phyloP scores from a whole-genome alignment of 2,329 filamentous ascomycete genomes.

The Akanthomyces uredinophilus region DNA sequence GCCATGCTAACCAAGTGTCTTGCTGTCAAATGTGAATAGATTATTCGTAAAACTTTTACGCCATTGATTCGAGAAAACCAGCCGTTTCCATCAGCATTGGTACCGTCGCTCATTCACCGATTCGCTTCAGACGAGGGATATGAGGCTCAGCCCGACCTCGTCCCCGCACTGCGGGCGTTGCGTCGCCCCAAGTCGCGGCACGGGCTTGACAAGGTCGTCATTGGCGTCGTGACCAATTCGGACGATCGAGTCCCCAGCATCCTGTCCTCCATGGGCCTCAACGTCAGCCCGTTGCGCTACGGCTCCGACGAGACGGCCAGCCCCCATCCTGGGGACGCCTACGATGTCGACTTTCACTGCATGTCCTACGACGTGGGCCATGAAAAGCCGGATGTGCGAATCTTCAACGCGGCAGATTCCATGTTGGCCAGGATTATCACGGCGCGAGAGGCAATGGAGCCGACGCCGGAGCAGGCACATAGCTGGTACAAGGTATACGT shows the following conservation, averaged over 20 bases:
- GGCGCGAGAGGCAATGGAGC: slow-evolving; percentile 13
- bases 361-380: slow-evolving; percentile 59
- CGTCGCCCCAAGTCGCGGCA: slow-evolving; percentile 19
- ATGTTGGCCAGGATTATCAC: slow-evolving; percentile 33
- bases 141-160: slow-evolving; percentile 39
- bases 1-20: background rate
- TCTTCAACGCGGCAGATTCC: slow-evolving; percentile 50
- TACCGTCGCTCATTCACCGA: slow-evolving; percentile 42
- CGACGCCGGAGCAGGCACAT: slow-evolving; percentile 18
- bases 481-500: slow-evolving; percentile 44
- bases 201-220: slow-evolving; percentile 35
- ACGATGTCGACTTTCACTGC: slow-evolving; percentile 50
- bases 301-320: slow-evolving; percentile 12
- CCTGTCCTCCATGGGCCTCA: slow-evolving; percentile 48
- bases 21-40: slow-evolving; percentile 28
- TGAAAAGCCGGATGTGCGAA: slow-evolving; percentile 52
- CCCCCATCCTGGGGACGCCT: slow-evolving; percentile 9
- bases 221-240: slow-evolving; percentile 59
- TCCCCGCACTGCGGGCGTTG: slow-evolving; percentile 39
- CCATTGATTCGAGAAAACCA: slow-evolving; percentile 30
- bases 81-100: slow-evolving; percentile 39
- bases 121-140: slow-evolving; percentile 54
- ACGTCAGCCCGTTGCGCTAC: slow-evolving; percentile 35
- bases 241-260: slow-evolving; percentile 54
- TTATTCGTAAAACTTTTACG: slow-evolving; percentile 50